These are phyloP conservation scores for Fusarium sp. DNA, from an alignment of 2,329 filamentous ascomycete genomes.

Conservation along the genomic window DNA sequence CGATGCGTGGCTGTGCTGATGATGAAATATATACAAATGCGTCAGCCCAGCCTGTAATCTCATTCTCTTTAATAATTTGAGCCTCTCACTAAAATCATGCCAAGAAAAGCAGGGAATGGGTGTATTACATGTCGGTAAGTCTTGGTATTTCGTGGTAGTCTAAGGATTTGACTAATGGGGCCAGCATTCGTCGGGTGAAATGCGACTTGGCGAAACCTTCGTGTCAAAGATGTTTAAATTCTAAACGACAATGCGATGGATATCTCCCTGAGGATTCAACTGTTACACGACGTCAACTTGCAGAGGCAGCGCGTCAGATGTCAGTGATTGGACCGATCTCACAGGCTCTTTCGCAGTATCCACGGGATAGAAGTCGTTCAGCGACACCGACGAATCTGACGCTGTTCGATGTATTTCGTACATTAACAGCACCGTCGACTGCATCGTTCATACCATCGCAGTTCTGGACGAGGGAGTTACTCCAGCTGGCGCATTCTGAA, in stretches of 20 bases:
- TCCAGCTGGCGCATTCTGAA: constrained; percentile 49
- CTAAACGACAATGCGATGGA: constrained; percentile 48
- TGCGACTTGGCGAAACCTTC: constrained; percentile 48
- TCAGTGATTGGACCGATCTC: constrained; percentile 45
- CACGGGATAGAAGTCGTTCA: constrained; percentile 5
- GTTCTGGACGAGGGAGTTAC: constrained; percentile 47
- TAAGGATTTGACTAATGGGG: background rate
- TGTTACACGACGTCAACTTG: constrained; percentile 47
- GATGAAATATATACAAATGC: background rate
- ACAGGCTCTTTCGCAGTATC: constrained; percentile 34
- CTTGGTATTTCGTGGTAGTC: fast-evolving
- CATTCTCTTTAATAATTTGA: background rate
- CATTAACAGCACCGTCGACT: constrained; percentile 44
- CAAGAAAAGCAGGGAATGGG: constrained; percentile 39
- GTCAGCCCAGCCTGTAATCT: background rate
- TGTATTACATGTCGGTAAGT: constrained; percentile 43
- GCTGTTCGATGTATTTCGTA: constrained; percentile 50
- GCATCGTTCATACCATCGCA: constrained; percentile 42
- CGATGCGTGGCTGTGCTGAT: constrained; percentile 21
- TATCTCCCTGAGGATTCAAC: constrained; percentile 41
- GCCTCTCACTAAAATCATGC: constrained; percentile 1
- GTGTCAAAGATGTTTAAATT: constrained; percentile 42
- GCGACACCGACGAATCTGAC: constrained; percentile 24
- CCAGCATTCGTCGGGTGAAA: constrained; percentile 50
- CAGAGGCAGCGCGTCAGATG: constrained; percentile 41